Percentiles rank a stretch among this genome's conserved stretches.
These are phyloP conservation scores for Cladosporium sp. DNA, from an alignment of 2,329 filamentous ascomycete genomes.

Conservation along the genomic window DNA sequence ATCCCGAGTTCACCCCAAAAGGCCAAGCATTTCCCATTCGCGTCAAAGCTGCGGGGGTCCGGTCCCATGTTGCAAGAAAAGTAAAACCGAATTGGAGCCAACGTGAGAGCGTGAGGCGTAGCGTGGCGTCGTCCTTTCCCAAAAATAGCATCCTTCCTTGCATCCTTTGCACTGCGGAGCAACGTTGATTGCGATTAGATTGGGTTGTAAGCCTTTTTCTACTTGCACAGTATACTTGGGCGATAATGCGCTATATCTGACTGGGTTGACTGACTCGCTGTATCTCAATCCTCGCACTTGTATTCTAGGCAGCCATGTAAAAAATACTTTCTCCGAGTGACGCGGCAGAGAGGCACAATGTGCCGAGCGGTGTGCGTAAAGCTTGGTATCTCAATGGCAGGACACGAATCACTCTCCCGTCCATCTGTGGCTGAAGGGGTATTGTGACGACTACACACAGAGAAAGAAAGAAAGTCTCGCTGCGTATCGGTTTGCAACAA, in stretches of 20 bases:
- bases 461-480: too few relatives aligned
- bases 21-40: not conserved
- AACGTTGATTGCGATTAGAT: not conserved
- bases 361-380: not conserved
- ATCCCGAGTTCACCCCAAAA: not conserved
- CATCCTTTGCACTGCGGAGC: not conserved
- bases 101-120: not conserved
- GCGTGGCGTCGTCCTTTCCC: not conserved
- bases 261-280: not conserved
- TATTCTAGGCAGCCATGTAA: not conserved
- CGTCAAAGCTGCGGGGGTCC: not conserved
- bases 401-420: not conserved
- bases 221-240: not conserved
- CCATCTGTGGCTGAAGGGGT: not conserved
- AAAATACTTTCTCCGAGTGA: not conserved
- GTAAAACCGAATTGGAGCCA: not conserved
- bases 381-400: not conserved
- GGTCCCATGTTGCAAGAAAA: not conserved
- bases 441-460: too few relatives aligned
- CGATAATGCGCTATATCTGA: not conserved
- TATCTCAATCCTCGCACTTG: not conserved
- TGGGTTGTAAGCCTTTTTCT: not conserved
- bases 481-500: too few relatives aligned
- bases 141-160: not conserved
- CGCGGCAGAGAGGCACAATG: not conserved